Base-by-base conservation (phyloP, 352 stramenopile genomes). In the Globisporangium ultimum region DNA sequence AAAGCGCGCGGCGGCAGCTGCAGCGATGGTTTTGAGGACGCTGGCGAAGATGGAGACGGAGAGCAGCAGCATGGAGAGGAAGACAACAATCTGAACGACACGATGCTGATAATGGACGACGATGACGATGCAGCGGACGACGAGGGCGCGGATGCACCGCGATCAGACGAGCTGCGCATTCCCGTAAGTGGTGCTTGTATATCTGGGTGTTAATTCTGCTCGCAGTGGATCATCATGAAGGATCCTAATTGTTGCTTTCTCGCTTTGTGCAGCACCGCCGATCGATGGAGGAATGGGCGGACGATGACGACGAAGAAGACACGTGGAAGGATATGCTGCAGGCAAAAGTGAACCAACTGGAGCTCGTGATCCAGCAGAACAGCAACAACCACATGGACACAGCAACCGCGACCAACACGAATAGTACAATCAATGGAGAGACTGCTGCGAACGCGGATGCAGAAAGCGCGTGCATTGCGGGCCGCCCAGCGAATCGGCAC, bases 261-360 rank as follows among this genome's bases (percentile, higher is more conserved):
- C 5, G 24, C 24, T 36, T 6, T 36, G 28, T 36, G 28, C 55
- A 80, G 74, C 67, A 76, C 45, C 68, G 65, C 3, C 81, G 72
- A 49, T 86, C 80, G 0, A 91, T 93, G 56, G 80, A 84, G 43
- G 74, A 89, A 20, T 93, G 83, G 83, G 80, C 76, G 3, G 83
- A 91, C 10, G 75, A 89, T 13, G 83, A 93, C 21, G 83, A 91
- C 14, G 83, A 93, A 59, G 83, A 91, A 52, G 83, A 93, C 38
- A 76, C 74, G 42, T 93, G 78, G 78, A 91, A 89, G 59, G 83
- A 93, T 7, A 71, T 78, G 53, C 68, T 93, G 51, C 83, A 93
- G 68, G 79, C 78, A 42, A 82, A 82, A 18, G 80, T 93, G 15
- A 85, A 89, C 49, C 77, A 93, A 55, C 59, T 93, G 43, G 79